phyloP scores from a whole-genome alignment of 148 eudicot genomes.

The Rhododendron ferrugineum region DNA sequence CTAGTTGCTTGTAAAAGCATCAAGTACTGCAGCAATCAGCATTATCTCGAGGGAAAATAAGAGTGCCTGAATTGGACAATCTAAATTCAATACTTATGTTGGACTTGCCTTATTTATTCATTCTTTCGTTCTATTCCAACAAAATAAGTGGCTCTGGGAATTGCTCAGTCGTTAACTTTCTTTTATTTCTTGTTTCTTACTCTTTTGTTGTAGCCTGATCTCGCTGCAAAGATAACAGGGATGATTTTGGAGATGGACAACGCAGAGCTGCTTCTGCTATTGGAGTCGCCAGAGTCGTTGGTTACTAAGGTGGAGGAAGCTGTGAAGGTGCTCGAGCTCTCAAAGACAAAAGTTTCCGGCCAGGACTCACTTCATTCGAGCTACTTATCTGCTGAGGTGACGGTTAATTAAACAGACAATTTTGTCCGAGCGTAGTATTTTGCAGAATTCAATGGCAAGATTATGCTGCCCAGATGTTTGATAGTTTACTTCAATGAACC shows the following conservation, averaged over 20 bases:
- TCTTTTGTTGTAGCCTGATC: conserved; percentile 48
- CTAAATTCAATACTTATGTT: not conserved
- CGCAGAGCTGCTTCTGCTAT: conserved; percentile 45
- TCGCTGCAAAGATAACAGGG: conserved; percentile 73
- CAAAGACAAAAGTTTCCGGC: conserved; percentile 31
- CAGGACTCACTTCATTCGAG: conserved; percentile 39
- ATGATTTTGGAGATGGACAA: conserved; percentile 92
- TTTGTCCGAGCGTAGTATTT: not conserved
- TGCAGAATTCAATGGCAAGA: not conserved
- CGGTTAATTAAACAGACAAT: conserved; percentile 35
- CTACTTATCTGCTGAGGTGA: conserved; percentile 43
- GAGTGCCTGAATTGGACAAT: not conserved
- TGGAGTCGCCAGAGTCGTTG: conserved; percentile 64
- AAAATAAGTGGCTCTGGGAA: not conserved
- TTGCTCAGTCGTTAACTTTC: not conserved
- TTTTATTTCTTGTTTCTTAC: not conserved
- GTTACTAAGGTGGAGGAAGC: conserved; percentile 63
- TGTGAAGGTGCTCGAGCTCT: conserved; percentile 50
- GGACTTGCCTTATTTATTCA: not conserved
- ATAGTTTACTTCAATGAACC: not conserved
- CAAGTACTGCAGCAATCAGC: not conserved
- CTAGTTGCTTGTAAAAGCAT: not conserved
- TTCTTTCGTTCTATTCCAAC: not conserved
- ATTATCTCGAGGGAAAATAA: not conserved
- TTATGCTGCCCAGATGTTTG: not conserved